phyloP scores from a whole-genome alignment of 2,329 filamentous ascomycete species.

The Penicillium sp. region DNA sequence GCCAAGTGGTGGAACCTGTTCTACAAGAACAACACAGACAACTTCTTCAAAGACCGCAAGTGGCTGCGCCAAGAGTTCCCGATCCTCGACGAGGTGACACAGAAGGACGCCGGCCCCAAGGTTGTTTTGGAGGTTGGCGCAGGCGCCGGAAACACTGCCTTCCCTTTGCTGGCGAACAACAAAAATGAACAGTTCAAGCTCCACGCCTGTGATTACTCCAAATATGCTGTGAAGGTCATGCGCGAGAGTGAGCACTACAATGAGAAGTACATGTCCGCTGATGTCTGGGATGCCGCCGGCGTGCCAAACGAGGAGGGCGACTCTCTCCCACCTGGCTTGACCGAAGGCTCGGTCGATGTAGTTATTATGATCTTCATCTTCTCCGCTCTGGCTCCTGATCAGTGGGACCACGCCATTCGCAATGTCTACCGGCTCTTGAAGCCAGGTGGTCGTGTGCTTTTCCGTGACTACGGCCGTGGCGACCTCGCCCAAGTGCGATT shows the following conservation, averaged over 20 bases:
- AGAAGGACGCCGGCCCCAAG: conserved; percentile 66
- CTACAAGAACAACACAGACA: conserved; percentile 95
- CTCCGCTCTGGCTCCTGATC: conserved; percentile 79
- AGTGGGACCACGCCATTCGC: conserved; percentile 79
- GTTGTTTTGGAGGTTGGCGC: conserved; percentile 88
- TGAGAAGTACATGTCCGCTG: conserved; percentile 71
- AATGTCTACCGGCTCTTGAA: conserved; percentile 85
- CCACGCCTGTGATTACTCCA: conserved; percentile 95
- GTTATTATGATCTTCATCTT: conserved; percentile 97
- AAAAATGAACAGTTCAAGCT: conserved; percentile 78
- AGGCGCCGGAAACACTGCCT: conserved; percentile 94
- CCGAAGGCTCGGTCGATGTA: conserved; percentile 80
- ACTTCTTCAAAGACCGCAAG: conserved; percentile 99
- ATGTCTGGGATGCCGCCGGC: conserved; percentile 89
- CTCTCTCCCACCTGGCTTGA: conserved; percentile 71
- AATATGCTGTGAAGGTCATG: conserved; percentile 92
- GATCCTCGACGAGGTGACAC: conserved; percentile 73
- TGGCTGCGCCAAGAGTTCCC: conserved; percentile 98
- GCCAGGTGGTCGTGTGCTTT: conserved; percentile 88
- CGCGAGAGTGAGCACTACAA: conserved; percentile 76
- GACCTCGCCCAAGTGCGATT: conserved; percentile 96
- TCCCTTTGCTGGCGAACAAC: conserved; percentile 83
- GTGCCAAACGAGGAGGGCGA: conserved; percentile 51
- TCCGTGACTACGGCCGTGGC: conserved; percentile 94
- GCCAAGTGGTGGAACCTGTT: conserved; percentile 98